These are phyloP conservation scores for Populus davidiana DNA, from an alignment of 345 rosid genomes.

Conservation along the genomic window DNA sequence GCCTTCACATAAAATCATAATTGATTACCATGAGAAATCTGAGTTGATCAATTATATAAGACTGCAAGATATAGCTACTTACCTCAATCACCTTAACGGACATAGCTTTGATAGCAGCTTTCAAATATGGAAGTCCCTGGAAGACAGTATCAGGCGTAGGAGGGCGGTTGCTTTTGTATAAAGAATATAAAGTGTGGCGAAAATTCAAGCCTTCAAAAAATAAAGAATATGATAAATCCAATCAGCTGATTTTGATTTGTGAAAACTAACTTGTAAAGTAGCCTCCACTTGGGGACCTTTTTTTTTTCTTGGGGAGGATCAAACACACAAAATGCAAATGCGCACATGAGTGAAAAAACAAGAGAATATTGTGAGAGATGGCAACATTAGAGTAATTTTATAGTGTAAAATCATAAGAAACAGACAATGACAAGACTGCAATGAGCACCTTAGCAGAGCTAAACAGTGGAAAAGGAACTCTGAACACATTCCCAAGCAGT, in stretches of 20 bases:
- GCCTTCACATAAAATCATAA: constrained; percentile 30
- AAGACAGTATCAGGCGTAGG: constrained; percentile 96
- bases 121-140: constrained; percentile 90
- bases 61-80: constrained; percentile 15
- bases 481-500: not conserved
- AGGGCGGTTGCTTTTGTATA: constrained; percentile 88
- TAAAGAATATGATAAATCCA: not conserved
- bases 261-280: not conserved
- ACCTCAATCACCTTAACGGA: constrained; percentile 95
- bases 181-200: constrained; percentile 79
- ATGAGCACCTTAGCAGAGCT: not conserved
- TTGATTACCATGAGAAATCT: constrained; percentile 24
- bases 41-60: constrained; percentile 6
- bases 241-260: no score
- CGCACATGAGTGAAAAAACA: not conserved
- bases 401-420: no score
- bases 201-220: constrained; percentile 65
- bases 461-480: not conserved
- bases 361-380: no score
- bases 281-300: no score
- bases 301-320: no score
- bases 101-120: constrained; percentile 96
- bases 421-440: no score
- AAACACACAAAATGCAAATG: no score
- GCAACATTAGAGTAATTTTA: no score